phyloP scores from a whole-genome alignment of 2,329 filamentous ascomycete genomes.

The Neocucurbitaria cava region DNA sequence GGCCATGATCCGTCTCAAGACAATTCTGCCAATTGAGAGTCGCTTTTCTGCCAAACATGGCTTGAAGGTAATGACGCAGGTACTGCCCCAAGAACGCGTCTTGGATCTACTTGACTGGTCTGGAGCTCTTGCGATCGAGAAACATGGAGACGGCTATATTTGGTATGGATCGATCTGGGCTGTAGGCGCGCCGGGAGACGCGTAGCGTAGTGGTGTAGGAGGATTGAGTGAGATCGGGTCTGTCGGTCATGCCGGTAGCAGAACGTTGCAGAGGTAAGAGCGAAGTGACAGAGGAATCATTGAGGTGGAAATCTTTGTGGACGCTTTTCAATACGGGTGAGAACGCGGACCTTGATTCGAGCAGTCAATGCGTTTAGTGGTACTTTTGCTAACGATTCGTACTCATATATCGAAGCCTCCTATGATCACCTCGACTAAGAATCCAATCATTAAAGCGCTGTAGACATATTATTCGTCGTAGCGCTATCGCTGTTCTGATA shows the following conservation, averaged over 20 bases:
- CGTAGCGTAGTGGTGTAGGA: background rate
- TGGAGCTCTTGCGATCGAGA: background rate
- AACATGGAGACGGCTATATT: background rate
- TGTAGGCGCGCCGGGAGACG: background rate
- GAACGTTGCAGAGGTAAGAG: background rate
- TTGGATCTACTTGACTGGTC: background rate
- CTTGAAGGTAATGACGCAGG: background rate
- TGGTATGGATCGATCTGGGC: background rate
- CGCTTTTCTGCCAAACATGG: slow-evolving; percentile 30
- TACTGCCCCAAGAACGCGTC: slow-evolving; percentile 8
- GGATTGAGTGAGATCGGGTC: background rate
- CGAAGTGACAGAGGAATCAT: background rate
- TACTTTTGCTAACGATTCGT: background rate
- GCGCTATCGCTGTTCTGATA: too few species aligned
- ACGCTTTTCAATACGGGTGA: too few species aligned
- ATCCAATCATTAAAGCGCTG: too few species aligned
- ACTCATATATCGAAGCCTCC: too few species aligned
- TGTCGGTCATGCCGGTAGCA: background rate
- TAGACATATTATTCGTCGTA: background rate
- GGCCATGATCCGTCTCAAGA: background rate
- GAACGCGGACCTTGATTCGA: background rate
- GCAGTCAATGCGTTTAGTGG: too few species aligned
- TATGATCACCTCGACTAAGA: too few species aligned
- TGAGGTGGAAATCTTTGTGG: background rate
- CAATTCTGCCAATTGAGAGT: slow-evolving; percentile 11